phyloP scores from a whole-genome alignment of 225 moss, liverwort and hornwort genomes.

The Bryum argenteum region DNA sequence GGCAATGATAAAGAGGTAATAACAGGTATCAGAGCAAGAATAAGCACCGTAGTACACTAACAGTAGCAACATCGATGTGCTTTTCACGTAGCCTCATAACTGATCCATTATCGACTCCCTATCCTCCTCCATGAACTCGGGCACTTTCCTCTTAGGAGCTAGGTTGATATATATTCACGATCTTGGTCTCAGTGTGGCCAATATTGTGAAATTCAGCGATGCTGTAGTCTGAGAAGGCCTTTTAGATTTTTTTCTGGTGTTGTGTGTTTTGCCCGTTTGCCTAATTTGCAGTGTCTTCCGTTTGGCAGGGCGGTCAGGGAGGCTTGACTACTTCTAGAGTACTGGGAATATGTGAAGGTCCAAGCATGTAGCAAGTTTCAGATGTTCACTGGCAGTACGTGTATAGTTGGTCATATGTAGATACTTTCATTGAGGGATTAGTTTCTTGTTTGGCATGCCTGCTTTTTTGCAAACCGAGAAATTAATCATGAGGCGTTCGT shows the following conservation, averaged over 20 bases:
- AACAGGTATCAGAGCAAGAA: too few species aligned
- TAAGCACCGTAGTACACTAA: too few species aligned
- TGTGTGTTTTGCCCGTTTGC: background rate
- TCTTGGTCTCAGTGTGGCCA: too few species aligned
- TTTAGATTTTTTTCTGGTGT: background rate
- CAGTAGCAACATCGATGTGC: too few species aligned
- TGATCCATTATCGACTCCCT: too few species aligned
- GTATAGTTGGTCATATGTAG: background rate
- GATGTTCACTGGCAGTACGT: background rate
- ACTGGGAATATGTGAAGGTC: background rate
- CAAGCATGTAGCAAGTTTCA: slow-evolving; percentile 11
- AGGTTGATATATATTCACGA: too few species aligned
- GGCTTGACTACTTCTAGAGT: slow-evolving; percentile 32
- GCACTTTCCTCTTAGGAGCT: too few species aligned
- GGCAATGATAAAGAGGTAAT: too few species aligned
- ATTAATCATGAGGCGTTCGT: background rate
- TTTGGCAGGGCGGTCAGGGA: slow-evolving; percentile 48
- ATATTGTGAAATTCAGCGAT: background rate
- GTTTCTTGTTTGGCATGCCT: background rate
- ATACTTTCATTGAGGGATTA: background rate
- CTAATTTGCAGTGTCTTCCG: slow-evolving; percentile 24
- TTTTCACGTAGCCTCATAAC: too few species aligned
- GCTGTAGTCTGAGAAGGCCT: background rate
- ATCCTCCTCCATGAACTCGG: too few species aligned
- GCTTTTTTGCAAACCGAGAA: background rate